Evolutionary conservation across 805 yeast species (phyloP).

Genomic region (Saccharomycopsis schoenii): DNA sequence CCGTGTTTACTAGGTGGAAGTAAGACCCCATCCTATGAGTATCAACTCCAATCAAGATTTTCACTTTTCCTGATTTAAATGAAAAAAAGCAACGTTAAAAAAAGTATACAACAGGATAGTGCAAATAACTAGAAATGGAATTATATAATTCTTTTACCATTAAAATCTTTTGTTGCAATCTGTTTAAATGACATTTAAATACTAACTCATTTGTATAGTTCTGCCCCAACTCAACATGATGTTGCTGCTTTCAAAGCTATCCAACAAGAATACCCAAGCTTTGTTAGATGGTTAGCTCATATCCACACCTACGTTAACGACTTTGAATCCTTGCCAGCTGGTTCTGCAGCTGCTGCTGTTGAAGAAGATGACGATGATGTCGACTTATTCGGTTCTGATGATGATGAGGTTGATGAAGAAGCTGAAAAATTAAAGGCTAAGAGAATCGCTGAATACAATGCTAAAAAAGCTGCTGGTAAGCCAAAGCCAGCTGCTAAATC

Average conservation of each 20-base stretch:
- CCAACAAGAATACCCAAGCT: constrained; percentile 85
- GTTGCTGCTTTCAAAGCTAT: constrained; percentile 90
- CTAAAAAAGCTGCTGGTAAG: constrained; percentile 84
- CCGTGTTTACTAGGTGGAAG: constrained; percentile 96
- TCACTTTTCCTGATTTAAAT: constrained; percentile 31
- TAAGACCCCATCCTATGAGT: constrained; percentile 94
- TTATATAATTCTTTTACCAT: too few relatives aligned
- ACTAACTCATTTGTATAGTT: constrained; percentile 32
- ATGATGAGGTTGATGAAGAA: constrained; percentile 89
- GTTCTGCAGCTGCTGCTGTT: constrained; percentile 38
- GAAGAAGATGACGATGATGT: constrained; percentile 79
- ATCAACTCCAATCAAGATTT: constrained; percentile 43
- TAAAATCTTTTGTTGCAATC: neutral
- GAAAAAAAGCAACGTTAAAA: constrained; percentile 7
- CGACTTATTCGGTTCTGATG: constrained; percentile 86
- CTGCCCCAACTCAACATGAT: constrained; percentile 92
- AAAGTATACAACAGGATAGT: neutral
- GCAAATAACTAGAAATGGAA: too few relatives aligned
- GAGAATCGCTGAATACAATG: constrained; percentile 96
- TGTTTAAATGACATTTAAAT: neutral
- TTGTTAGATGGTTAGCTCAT: constrained; percentile 98
- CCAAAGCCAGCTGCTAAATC: constrained; percentile 99
- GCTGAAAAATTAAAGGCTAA: constrained; percentile 96
- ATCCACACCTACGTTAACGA: constrained; percentile 87
- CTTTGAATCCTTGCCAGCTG: constrained; percentile 76